Evolutionary conservation across 2,329 filamentous ascomycete species (phyloP), one percentile per base, ranked within the genome.

Genomic region (Pseudocercospora ulei): DNA sequence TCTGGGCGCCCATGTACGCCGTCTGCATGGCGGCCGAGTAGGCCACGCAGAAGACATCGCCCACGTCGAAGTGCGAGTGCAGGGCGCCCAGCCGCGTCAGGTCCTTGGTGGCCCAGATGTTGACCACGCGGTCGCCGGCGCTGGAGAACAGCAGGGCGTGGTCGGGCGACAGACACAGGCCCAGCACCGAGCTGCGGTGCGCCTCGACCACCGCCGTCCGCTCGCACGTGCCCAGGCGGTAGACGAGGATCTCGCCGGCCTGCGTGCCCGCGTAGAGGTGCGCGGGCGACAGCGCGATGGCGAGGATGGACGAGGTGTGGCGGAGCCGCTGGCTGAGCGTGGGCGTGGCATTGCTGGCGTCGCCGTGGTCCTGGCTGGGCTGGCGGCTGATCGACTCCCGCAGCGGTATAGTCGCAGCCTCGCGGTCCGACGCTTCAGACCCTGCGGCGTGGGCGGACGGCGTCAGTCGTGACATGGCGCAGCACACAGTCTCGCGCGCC

Each of bases 11-110:
- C 27, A 94, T 74, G 60, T 94, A 96, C 3, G 94, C 72, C 0
- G 82, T 93, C 50, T 88, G 75, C 53, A 84, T 70, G 50, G 77
- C 72, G 4, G 76, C 66, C 3, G 86, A 94, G 61, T 93, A 95
- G 1, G 80, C 81, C n/a, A 94, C 79, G 52, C 85, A 93, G 60
- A 96, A 96, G 43, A 98, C 77, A 64, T 98, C 90, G 43, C 90
- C 90, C 25, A 94, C 82, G 53, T 96, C 90, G 62, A 93, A 88
- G 33, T 80, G 80, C 47, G 86, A 92, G 67, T 93, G 93, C 46
- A 96, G 82, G 47, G 90, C 85, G 65, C 87, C 90, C 1, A 90
- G 70, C 17, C 82, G 78, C 39, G 72, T 73, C 59, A 94, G 78
- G 4, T 76, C 80, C 27, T 68, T 71, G 1, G 87, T 82, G 53